Conservation (phyloP, 2,329 filamentous ascomycete species). For the Xylaria sp. region DNA sequence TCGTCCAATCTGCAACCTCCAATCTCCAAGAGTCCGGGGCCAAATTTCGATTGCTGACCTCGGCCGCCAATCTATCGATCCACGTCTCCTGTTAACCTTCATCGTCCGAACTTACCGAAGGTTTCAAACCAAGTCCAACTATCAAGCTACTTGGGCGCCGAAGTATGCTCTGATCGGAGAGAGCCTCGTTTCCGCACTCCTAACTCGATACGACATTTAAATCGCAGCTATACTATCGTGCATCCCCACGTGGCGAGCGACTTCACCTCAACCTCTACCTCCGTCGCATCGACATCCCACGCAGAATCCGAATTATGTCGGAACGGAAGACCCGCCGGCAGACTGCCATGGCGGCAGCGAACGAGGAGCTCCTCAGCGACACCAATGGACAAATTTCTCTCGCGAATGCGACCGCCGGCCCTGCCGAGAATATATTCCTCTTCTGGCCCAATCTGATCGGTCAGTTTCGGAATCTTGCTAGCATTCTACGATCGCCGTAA, state of each 20-base stretch:
- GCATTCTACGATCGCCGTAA: not conserved
- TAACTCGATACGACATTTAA: conserved; percentile 7
- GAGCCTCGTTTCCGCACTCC: not conserved
- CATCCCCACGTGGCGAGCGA: conserved; percentile 36
- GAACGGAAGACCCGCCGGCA: conserved; percentile 48
- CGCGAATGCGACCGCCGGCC: conserved; percentile 48
- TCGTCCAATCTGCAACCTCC: conserved; percentile 1
- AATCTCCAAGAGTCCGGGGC: conserved; percentile 17
- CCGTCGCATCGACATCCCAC: not conserved
- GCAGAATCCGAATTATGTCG: conserved; percentile 38
- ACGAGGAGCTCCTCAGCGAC: conserved; percentile 41
- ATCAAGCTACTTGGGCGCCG: not conserved
- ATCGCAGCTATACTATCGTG: not conserved
- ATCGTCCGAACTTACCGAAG: not conserved
- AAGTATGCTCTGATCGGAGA: conserved; percentile 14
- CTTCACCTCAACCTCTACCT: no score
- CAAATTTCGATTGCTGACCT: conserved; percentile 35
- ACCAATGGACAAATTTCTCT: conserved; percentile 49
- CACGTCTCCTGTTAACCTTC: conserved; percentile 13
- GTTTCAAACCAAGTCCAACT: not conserved
- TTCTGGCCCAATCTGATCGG: conserved; percentile 87
- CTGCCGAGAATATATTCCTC: conserved; percentile 79
- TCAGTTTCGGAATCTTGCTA: conserved; percentile 54
- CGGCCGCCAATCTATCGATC: conserved; percentile 31
- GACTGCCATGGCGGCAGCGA: conserved; percentile 44